phyloP scores from a whole-genome alignment of 208 protist species.

The Trypanosoma scelopori region DNA sequence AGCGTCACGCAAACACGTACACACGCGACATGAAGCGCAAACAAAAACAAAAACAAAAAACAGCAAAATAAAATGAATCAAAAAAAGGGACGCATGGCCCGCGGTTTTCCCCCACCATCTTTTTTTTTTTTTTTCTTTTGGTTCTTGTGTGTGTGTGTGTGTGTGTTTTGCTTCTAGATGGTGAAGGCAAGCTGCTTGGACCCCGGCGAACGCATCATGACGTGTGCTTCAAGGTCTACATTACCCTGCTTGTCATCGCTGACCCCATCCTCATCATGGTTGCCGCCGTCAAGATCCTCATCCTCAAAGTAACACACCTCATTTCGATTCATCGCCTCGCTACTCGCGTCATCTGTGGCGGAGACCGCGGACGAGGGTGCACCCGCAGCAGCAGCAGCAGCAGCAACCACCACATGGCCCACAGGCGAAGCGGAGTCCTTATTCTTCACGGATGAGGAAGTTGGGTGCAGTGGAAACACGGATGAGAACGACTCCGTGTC shows the following conservation, averaged over 20 bases:
- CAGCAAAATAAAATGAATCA: slow-evolving; percentile 11
- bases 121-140: no score
- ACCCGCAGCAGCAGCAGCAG: neutral
- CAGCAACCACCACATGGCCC: neutral
- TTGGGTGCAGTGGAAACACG: slow-evolving; percentile 45
- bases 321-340: slow-evolving; percentile 1
- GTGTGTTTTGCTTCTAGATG: slow-evolving; percentile 7
- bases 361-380: no score
- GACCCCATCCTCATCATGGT: neutral
- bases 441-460: neutral
- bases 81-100: neutral
- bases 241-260: neutral
- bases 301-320: slow-evolving; percentile 32
- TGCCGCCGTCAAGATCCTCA: slow-evolving; percentile 25
- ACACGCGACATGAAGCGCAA: neutral
- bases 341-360: neutral
- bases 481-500: slow-evolving; percentile 42
- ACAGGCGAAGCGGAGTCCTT: neutral
- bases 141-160: no score
- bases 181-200: slow-evolving; percentile 11
- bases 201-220: neutral
- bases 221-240: neutral
- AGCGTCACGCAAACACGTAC: no score
- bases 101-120: no score
- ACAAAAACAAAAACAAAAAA: slow-evolving; percentile 7